Evolutionary conservation across 2,329 filamentous ascomycete genomes (phyloP), one percentile per base, ranked within the genome.

Genomic region (Penicillium sp.): DNA sequence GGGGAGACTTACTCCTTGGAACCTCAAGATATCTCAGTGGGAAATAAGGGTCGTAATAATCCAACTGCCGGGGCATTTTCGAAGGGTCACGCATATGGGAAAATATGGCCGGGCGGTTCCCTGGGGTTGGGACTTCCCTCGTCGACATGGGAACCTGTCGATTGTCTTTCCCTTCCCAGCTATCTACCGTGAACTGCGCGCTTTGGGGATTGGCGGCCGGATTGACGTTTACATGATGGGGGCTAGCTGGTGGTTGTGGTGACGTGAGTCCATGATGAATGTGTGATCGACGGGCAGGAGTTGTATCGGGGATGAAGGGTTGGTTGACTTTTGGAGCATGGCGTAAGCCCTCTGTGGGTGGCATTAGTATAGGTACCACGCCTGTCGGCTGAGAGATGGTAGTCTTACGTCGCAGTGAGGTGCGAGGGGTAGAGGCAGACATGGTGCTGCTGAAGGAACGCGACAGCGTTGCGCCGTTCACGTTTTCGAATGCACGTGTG

Each of bases 61-160:
- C 68, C n/a, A 73, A 61, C 52, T 69, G 66, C 32, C 69, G 71
- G 6, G 59, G 62, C 15, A 58, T 47, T 52, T 75, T 74, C 27
- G 58, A 58, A 59, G 64, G 60, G 42, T 65, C 61, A 40, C 65
- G 53, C 25, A 65, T 54, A 46, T 57, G 61, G 39, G 65, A 55
- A 45, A 74, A 76, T 12, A 74, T 55, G n/a, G 65, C 66, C 6
- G 74, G 74, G 44, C 72, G 69, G 51, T 78, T 77, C 31, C 73
- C 72, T 34, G 76, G 76, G 2, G 76, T 78, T 21, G 67, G 61
- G 31, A 77, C 72, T 42, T 75, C 73, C 21, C 73, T 71, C 31
- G 69, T 71, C 10, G 71, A 72, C 64, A 76, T 71, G 4, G 73
- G 72, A 34, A 75, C 63, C 47, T 66, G 61, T 34, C 57, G 67